Evolutionary conservation across 495 filamentous ascomycete species (phyloP).

Genomic region (Patellaria atrata): DNA sequence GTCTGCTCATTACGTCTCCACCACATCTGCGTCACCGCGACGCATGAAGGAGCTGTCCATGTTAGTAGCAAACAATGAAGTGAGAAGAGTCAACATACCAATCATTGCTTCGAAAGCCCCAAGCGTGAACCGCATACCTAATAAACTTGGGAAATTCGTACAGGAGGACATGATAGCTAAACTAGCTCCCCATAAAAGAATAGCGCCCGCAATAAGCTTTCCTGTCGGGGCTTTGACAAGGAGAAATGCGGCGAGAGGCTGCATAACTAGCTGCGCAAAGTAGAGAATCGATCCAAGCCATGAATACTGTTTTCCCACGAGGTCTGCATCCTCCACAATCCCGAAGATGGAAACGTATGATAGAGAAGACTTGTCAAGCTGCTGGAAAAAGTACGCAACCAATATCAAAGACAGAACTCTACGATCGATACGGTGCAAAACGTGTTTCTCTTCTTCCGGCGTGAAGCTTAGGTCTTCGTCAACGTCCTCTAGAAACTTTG

Average conservation of each 20-base stretch:
- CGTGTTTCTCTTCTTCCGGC: constrained; percentile 22
- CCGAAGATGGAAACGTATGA: constrained; percentile 40
- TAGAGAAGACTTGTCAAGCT: constrained; percentile 39
- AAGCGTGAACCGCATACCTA: constrained; percentile 26
- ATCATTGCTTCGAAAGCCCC: constrained; percentile 22
- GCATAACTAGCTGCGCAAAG: constrained; percentile 23
- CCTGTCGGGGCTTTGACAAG: constrained; percentile 33
- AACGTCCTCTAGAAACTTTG: constrained; percentile 31
- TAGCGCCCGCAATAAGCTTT: constrained; percentile 25
- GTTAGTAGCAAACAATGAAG: constrained; percentile 10
- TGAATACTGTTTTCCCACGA: constrained; percentile 33
- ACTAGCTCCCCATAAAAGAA: constrained; percentile 18
- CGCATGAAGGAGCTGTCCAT: constrained; percentile 39
- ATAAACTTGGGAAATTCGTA: constrained; percentile 32
- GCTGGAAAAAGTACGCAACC: constrained; percentile 39
- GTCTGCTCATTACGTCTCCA: constrained; percentile 46
- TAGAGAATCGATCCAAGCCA: constrained; percentile 24
- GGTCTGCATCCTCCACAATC: constrained; percentile 34
- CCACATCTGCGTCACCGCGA: constrained; percentile 51
- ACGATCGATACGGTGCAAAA: constrained; percentile 31
- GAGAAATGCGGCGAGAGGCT: constrained; percentile 25
- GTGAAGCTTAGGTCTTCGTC: constrained; percentile 32
- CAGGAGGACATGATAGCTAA: constrained; percentile 24
- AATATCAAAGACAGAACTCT: constrained; percentile 36
- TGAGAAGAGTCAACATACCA: background rate